A percentile compares a stretch with the other conserved stretches of the same genome.
These are phyloP conservation scores for Metschnikowia dekortorum DNA, from an alignment of 805 yeast genomes.

Conservation along the genomic window DNA sequence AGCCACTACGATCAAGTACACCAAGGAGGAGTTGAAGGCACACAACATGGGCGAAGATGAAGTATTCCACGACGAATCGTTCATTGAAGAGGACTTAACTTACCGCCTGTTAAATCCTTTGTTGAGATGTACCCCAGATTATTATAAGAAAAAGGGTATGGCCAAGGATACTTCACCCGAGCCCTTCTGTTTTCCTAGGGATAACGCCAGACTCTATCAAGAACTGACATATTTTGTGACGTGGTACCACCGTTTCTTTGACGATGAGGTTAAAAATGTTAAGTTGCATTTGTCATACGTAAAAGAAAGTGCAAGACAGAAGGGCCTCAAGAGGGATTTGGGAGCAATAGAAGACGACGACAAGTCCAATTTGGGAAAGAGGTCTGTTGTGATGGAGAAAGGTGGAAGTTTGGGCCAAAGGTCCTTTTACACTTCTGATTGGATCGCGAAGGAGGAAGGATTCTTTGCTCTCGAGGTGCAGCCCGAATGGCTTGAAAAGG, in stretches of 20 bases:
- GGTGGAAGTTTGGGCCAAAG: constrained; percentile 31
- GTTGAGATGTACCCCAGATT: constrained; percentile 80
- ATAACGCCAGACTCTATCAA: constrained; percentile 49
- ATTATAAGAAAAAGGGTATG: constrained; percentile 59
- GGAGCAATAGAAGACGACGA: constrained; percentile 9
- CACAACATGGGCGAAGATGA: constrained; percentile 68
- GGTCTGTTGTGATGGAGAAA: constrained; percentile 34
- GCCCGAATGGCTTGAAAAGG: constrained; percentile 58
- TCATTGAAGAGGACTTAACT: constrained; percentile 65
- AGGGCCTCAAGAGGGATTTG: constrained; percentile 52
- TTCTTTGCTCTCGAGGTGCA: constrained; percentile 56
- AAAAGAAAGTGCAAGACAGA: constrained; percentile 49
- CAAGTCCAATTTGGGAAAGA: constrained; percentile 10
- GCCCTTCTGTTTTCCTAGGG: constrained; percentile 85
- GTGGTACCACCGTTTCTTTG: constrained; percentile 72
- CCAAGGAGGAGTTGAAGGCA: constrained; percentile 63
- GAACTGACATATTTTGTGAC: constrained; percentile 70
- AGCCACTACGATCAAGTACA: constrained; percentile 51
- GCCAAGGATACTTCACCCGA: constrained; percentile 54
- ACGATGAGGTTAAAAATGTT: constrained; percentile 53
- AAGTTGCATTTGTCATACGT: constrained; percentile 64
- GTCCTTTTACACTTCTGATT: constrained; percentile 66
- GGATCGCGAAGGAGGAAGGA: constrained; percentile 63
- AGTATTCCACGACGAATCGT: constrained; percentile 49
- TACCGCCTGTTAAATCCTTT: constrained; percentile 71